Base-by-base conservation (phyloP, 2,329 filamentous ascomycete genomes). In the Colletotrichum musicola region DNA sequence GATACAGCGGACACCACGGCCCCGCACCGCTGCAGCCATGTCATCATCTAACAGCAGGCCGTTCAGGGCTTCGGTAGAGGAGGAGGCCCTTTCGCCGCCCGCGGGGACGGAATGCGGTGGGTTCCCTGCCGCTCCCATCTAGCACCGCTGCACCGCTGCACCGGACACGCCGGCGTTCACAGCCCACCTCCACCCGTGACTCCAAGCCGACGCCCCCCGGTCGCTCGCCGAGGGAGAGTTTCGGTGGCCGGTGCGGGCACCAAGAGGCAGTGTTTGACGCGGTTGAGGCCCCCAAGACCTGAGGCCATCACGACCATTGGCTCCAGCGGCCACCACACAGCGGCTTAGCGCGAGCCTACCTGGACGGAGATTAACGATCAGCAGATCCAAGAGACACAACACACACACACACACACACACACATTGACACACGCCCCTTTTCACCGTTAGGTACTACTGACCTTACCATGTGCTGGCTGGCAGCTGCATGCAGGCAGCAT, bases 11-110 rank as follows among this genome's bases (percentile, higher is more conserved):
- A 35, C 27, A 54, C 18, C 22, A 58, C 65, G 65, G 62, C 65
- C 62, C 65, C 65, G 50, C 62, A 35, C 65, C 62, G 55, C 61
- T 68, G 65, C 65, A 68, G 22, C 30, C 62, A 65, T 68, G 65
- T 68, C 65, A 68, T 65, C 65, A 68, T 55, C n/a, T 20, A 47
- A 60, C 65, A 60, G 20, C 16, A 27, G n/a, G n/a, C 18, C 49
- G 18, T 51, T 51, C 53, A 27, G 40, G 64, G 40, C 47, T 57
- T 25, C 35, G 46, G 64, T 12, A 27, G 7, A 35, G 30, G 12
- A 10, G 30, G 10, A 10, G 30, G 7, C 30, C 40, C 5, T 42
- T 22, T 4, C 61, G 30, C 53, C 20, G 30, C 22, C 49, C 53
- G 27, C 30, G 53, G 65, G 25, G 44, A 38, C 55, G 55, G 62